Evolutionary conservation across 1,284 basidiomycete genomes (phyloP).

Genomic region (Afroboletus lepidellus): DNA sequence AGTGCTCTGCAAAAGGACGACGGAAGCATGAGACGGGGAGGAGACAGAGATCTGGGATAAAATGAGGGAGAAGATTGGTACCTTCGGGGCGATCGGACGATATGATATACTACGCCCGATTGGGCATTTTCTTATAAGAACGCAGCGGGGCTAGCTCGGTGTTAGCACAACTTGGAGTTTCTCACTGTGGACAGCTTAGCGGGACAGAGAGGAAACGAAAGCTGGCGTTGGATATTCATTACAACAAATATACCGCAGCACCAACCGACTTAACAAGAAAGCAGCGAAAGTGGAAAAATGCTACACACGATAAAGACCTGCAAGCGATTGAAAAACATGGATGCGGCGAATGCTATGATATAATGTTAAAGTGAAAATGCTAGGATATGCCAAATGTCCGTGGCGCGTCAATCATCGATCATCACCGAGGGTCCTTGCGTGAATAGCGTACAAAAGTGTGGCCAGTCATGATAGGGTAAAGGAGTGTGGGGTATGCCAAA

Average conservation of each 20-base stretch:
- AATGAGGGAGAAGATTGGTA: slow-evolving; percentile 1
- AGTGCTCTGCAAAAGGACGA: slow-evolving; percentile 8
- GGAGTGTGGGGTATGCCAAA: slow-evolving; percentile 24
- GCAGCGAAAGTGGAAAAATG: slow-evolving; percentile 25
- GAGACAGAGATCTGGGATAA: background rate
- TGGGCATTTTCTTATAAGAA: background rate
- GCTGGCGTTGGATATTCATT: slow-evolving; percentile 20
- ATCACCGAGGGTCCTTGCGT: slow-evolving; percentile 27
- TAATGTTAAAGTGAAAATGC: slow-evolving; percentile 34
- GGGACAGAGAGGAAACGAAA: background rate
- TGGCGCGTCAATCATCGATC: slow-evolving; percentile 27
- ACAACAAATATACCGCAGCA: slow-evolving; percentile 33
- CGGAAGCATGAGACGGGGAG: slow-evolving; percentile 13
- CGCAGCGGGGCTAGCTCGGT: background rate
- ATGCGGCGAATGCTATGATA: slow-evolving; percentile 32
- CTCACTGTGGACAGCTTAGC: background rate
- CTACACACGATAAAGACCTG: slow-evolving; percentile 39
- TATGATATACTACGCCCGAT: background rate
- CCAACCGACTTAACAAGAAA: slow-evolving; percentile 19
- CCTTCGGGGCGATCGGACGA: slow-evolving; percentile 1
- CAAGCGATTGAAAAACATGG: slow-evolving; percentile 27
- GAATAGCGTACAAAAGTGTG: slow-evolving; percentile 24
- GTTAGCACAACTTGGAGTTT: background rate
- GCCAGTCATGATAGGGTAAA: slow-evolving; percentile 26
- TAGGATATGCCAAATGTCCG: slow-evolving; percentile 32